These are phyloP conservation scores for Colletotrichum coccodes DNA, from an alignment of 2,329 filamentous ascomycete species.

Conservation along the genomic window DNA sequence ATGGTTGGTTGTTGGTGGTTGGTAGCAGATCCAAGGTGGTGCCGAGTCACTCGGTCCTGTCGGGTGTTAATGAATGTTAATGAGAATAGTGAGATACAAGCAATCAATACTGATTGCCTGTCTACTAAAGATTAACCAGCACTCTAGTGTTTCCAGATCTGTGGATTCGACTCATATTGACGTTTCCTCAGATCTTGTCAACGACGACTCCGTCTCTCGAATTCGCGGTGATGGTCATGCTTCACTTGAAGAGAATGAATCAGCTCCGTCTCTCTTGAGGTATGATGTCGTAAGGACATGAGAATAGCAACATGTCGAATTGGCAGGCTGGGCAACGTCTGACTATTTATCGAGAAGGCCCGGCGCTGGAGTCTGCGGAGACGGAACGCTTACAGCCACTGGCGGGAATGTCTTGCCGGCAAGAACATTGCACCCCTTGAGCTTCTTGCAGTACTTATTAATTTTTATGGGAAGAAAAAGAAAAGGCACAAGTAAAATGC, in stretches of 20 bases:
- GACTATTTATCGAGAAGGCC: too few relatives aligned
- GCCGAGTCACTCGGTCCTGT: slow-evolving; percentile 4
- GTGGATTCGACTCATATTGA: not conserved
- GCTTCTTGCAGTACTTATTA: too few relatives aligned
- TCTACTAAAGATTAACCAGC: slow-evolving; percentile 8
- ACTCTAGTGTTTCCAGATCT: not conserved
- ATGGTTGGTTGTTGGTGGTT: not conserved
- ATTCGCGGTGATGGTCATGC: not conserved
- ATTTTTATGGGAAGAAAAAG: too few relatives aligned
- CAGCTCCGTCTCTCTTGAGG: too few relatives aligned
- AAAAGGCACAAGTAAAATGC: too few relatives aligned
- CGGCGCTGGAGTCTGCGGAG: too few relatives aligned
- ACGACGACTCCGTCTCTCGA: not conserved
- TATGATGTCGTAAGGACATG: too few relatives aligned
- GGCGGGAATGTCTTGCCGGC: too few relatives aligned
- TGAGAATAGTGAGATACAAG: not conserved
- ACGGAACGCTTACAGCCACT: too few relatives aligned
- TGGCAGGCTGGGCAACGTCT: not conserved
- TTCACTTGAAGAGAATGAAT: not conserved
- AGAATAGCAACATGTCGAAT: not conserved
- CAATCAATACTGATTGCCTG: slow-evolving; percentile 9
- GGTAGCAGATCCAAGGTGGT: not conserved
- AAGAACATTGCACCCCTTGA: too few relatives aligned
- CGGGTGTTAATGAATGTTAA: slow-evolving; percentile 9
- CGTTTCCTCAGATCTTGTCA: not conserved